Evolutionary conservation across 2,329 filamentous ascomycete species (phyloP).

Genomic region (Aspergillus unguis): DNA sequence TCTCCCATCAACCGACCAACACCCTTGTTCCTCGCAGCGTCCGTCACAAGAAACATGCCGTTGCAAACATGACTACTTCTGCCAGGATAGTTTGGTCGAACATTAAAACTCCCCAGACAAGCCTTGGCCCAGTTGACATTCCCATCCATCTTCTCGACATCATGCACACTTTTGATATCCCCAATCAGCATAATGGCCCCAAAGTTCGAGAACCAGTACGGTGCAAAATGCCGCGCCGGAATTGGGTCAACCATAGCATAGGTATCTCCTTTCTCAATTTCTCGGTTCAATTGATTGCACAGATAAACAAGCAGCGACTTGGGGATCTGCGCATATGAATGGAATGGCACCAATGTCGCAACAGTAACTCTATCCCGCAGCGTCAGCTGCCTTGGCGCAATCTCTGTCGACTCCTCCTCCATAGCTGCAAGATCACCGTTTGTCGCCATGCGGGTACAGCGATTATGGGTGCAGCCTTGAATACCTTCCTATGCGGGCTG

Average conservation of each 20-base stretch:
- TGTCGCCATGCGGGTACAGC: conserved; percentile 32
- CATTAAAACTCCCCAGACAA: conserved; percentile 87
- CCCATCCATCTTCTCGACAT: conserved; percentile 48
- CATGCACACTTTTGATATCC: conserved; percentile 62
- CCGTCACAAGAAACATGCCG: conserved; percentile 70
- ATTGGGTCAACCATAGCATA: conserved; percentile 83
- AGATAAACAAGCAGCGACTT: conserved; percentile 71
- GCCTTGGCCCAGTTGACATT: conserved; percentile 71
- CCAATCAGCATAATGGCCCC: conserved; percentile 83
- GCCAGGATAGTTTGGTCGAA: conserved; percentile 91
- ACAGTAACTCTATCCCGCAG: conserved; percentile 79
- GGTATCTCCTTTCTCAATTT: conserved; percentile 88
- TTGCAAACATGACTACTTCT: conserved; percentile 85
- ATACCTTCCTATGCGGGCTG: conserved; percentile 7
- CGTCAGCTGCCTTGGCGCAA: conserved; percentile 72
- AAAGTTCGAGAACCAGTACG: conserved; percentile 91
- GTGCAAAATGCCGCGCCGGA: conserved; percentile 68
- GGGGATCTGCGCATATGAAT: conserved; percentile 73
- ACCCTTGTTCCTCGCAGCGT: conserved; percentile 68
- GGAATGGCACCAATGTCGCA: conserved; percentile 79
- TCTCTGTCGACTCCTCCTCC: conserved; percentile 59
- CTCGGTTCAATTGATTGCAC: conserved; percentile 78
- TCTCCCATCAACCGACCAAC: conserved; percentile 74
- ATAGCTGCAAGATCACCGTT: conserved; percentile 34
- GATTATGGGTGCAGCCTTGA: too few relatives aligned